phyloP scores from a whole-genome alignment of 257 asterid species.

The Apocynum venetum region DNA sequence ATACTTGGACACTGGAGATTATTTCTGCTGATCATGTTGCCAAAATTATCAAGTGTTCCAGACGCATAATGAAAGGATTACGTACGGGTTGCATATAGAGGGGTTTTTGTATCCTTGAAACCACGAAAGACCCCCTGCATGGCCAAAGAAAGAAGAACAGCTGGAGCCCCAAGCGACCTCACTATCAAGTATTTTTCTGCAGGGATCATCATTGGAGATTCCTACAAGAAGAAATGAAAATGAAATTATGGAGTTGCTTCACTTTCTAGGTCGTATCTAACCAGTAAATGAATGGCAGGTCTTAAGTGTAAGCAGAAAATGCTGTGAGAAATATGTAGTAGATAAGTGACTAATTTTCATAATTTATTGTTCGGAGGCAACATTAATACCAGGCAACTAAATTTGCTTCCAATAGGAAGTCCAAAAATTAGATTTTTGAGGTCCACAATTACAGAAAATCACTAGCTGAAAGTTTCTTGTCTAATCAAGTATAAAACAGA shows the following conservation, averaged over 20 bases:
- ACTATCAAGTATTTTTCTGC: slow-evolving; percentile 37
- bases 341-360: neutral
- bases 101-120: slow-evolving; percentile 50
- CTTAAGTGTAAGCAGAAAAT: neutral
- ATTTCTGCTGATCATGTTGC: neutral
- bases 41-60: neutral
- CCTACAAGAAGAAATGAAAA: slow-evolving; percentile 22
- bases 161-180: slow-evolving; percentile 60
- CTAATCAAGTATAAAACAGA: neutral
- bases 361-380: neutral
- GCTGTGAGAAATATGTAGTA: neutral
- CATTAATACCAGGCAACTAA: neutral
- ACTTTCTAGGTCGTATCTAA: neutral
- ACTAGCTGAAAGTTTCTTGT: neutral
- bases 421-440: neutral
- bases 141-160: slow-evolving; percentile 53
- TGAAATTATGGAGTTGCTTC: neutral
- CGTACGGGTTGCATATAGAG: slow-evolving; percentile 43
- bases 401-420: neutral
- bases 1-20: neutral
- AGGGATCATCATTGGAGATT: slow-evolving; percentile 47
- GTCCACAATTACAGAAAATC: neutral
- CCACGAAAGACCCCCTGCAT: slow-evolving; percentile 60
- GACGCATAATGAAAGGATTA: slow-evolving; percentile 3
- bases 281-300: neutral